A percentile compares a stretch with the other conserved stretches of the same genome.
Evolutionary conservation across 208 protist species (phyloP).

Genomic region (Acanthamoeba rhysodes): DNA sequence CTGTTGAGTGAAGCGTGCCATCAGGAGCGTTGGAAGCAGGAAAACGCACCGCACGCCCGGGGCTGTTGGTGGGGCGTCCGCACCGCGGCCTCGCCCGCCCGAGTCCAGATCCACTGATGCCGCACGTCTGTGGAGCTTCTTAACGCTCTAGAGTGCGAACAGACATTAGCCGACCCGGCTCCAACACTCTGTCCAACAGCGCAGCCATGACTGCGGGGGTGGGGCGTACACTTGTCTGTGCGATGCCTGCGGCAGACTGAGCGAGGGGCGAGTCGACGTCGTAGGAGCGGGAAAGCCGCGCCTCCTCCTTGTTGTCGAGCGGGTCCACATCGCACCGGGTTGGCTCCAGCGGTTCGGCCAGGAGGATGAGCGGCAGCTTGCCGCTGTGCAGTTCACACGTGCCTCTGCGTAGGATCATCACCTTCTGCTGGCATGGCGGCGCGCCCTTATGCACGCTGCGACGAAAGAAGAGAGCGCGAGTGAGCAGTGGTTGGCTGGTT

Average conservation of each 20-base stretch:
- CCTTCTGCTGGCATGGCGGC: constrained; percentile 30
- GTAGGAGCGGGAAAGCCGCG: background rate
- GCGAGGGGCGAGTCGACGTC: background rate
- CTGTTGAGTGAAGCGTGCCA: background rate
- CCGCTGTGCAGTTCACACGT: constrained; percentile 18
- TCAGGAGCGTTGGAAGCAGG: background rate
- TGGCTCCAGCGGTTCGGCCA: constrained; percentile 29
- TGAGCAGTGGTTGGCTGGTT: background rate
- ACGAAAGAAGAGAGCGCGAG: background rate
- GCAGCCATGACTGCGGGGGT: background rate
- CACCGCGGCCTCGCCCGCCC: background rate
- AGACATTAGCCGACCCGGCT: background rate
- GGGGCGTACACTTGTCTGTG: no score
- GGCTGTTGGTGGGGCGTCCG: background rate
- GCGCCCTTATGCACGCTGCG: constrained; percentile 17
- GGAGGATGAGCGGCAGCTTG: background rate
- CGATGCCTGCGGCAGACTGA: no score
- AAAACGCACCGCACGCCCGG: background rate
- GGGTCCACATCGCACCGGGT: background rate
- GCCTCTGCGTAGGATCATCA: constrained; percentile 42
- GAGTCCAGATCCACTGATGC: background rate
- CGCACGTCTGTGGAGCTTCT: background rate
- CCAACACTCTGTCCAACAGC: no score
- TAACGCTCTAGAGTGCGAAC: no score
- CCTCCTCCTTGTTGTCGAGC: background rate